These are phyloP conservation scores for Capronia americana DNA, from an alignment of 2,329 filamentous ascomycete species.

Conservation along the genomic window DNA sequence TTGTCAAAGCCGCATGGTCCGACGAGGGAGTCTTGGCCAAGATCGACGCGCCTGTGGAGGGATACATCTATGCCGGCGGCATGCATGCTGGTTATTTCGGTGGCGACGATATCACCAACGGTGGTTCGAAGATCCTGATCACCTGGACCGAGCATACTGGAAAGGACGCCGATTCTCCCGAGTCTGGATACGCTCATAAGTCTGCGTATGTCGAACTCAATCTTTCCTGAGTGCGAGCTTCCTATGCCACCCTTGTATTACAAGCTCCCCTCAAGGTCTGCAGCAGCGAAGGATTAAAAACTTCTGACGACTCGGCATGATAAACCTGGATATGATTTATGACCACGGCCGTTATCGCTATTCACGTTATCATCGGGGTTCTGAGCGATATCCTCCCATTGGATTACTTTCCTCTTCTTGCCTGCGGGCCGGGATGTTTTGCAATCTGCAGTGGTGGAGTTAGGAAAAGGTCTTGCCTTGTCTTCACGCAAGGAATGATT, in stretches of 20 bases:
- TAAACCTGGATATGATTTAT: constrained; percentile 15
- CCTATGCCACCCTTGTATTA: background rate
- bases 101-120: constrained; percentile 43
- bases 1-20: constrained; percentile 42
- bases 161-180: constrained; percentile 36
- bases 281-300: background rate
- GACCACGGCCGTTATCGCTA: background rate
- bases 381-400: constrained; percentile 1
- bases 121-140: constrained; percentile 43
- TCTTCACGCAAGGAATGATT: constrained; percentile 2
- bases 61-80: constrained; percentile 44
- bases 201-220: constrained; percentile 29
- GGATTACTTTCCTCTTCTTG: constrained; percentile 11
- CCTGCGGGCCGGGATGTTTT: constrained; percentile 6
- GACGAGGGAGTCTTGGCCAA: constrained; percentile 42
- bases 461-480: background rate
- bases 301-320: background rate
- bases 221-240: constrained; percentile 12
- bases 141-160: constrained; percentile 45
- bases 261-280: background rate
- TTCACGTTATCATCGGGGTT: background rate
- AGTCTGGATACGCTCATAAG: constrained; percentile 41
- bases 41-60: constrained; percentile 35
- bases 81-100: constrained; percentile 44
- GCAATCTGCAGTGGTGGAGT: background rate